Evolutionary conservation across 331 rosid species (phyloP).

Genomic region (Quercus phellos): DNA sequence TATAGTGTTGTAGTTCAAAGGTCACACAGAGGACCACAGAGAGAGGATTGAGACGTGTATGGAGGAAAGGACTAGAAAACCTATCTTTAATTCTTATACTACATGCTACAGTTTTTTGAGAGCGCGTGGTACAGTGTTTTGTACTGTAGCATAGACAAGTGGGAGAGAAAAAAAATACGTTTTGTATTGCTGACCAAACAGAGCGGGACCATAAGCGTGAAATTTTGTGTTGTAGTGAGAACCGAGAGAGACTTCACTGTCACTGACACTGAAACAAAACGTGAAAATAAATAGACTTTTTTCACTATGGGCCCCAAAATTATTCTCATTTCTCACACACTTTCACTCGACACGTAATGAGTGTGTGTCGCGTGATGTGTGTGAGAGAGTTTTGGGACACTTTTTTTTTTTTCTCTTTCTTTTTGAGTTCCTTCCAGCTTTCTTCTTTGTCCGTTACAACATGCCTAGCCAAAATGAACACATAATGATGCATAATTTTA

Average conservation of each 20-base stretch:
- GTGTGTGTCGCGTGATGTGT: conserved; percentile 28
- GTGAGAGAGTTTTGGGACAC: background rate
- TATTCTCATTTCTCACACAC: background rate
- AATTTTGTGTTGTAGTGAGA: background rate
- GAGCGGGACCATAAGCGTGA: background rate
- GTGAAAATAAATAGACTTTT: background rate
- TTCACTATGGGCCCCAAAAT: too few relatives aligned
- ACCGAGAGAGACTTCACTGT: too few relatives aligned
- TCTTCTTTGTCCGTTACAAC: background rate
- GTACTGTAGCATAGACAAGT: background rate
- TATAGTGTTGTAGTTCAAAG: too few relatives aligned
- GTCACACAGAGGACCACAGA: too few relatives aligned
- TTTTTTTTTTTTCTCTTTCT: background rate
- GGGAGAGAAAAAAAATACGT: background rate
- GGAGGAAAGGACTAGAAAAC: too few relatives aligned
- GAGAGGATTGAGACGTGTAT: too few relatives aligned
- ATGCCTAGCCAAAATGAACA: too few relatives aligned
- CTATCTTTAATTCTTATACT: background rate
- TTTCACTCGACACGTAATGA: conserved; percentile 27
- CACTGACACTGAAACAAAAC: too few relatives aligned
- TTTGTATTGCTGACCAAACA: conserved; percentile 17
- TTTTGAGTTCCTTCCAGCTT: too few relatives aligned
- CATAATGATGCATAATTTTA: fast-evolving
- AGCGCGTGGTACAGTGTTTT: background rate
- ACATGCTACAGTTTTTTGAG: background rate